A percentile compares a stretch with the other conserved stretches of the same genome.
Conservation (phyloP, 2,329 filamentous ascomycete genomes). For the Orbilia ellipsospora region DNA sequence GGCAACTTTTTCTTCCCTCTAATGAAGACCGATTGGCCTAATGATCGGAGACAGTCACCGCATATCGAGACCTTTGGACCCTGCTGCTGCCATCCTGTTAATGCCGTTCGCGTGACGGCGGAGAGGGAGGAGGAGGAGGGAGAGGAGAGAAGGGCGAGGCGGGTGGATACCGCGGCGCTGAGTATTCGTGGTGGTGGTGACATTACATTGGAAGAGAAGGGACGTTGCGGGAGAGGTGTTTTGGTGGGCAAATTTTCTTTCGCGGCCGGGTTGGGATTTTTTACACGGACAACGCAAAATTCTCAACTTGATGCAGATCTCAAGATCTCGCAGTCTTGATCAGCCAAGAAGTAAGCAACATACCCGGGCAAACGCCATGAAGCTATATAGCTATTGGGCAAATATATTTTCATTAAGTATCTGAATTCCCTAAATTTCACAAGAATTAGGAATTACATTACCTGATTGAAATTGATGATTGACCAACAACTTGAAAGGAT, state of each 20-base stretch:
- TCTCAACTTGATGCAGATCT: too few relatives aligned
- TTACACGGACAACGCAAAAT: too few relatives aligned
- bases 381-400: too few relatives aligned
- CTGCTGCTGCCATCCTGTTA: conserved; percentile 25
- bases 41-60: conserved; percentile 56
- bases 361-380: too few relatives aligned
- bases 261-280: too few relatives aligned
- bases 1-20: conserved; percentile 65
- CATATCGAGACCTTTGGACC: conserved; percentile 55
- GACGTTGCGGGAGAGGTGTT: not conserved
- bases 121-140: not conserved
- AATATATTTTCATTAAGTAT: too few relatives aligned
- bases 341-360: too few relatives aligned
- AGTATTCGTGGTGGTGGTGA: conserved; percentile 48
- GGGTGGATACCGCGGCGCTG: conserved; percentile 52
- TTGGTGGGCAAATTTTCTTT: conserved; percentile 5
- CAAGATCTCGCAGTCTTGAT: too few relatives aligned
- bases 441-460: too few relatives aligned
- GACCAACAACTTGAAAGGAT: too few relatives aligned
- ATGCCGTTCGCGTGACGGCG: not conserved
- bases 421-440: too few relatives aligned
- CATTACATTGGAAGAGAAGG: conserved; percentile 41
- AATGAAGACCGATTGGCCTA: conserved; percentile 59
- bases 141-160: not conserved
- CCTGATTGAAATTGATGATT: too few relatives aligned